A percentile compares a stretch with the other conserved stretches of the same genome.
Evolutionary conservation across 345 rosid species (phyloP).

Genomic region (Theobroma cacao): DNA sequence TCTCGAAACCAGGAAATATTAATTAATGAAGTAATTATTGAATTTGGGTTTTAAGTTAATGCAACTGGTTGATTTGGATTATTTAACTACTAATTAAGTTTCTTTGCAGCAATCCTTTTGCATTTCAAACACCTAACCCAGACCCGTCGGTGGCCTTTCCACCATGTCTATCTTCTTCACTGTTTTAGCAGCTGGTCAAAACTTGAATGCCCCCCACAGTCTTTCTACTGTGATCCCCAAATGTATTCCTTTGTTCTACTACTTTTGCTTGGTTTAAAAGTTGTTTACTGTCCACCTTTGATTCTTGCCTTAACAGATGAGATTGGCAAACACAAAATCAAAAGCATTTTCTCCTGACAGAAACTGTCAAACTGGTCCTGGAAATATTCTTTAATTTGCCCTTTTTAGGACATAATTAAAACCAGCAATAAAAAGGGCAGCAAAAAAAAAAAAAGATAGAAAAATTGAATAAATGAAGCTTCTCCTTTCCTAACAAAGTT

Average conservation of each 20-base stretch:
- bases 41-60: constrained; percentile 18
- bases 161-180: not conserved
- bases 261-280: not conserved
- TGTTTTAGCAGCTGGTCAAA: no score
- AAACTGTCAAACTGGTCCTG: not conserved
- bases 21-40: not conserved
- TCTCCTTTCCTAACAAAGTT: not conserved
- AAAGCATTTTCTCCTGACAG: not conserved
- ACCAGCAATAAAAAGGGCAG: no score
- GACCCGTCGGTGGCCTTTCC: constrained; percentile 1
- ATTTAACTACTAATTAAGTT: not conserved
- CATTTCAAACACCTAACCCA: not conserved
- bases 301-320: constrained; percentile 5
- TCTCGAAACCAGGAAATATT: not conserved
- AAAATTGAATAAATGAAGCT: not conserved
- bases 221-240: not conserved
- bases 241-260: not conserved
- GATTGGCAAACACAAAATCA: not conserved
- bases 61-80: not conserved
- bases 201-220: not conserved
- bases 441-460: no score
- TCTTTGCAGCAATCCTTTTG: not conserved
- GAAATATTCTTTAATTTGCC: not conserved
- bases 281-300: not conserved
- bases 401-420: not conserved